Evolutionary conservation across 495 filamentous ascomycete species (phyloP).

Genomic region (Durotheca rogersii): DNA sequence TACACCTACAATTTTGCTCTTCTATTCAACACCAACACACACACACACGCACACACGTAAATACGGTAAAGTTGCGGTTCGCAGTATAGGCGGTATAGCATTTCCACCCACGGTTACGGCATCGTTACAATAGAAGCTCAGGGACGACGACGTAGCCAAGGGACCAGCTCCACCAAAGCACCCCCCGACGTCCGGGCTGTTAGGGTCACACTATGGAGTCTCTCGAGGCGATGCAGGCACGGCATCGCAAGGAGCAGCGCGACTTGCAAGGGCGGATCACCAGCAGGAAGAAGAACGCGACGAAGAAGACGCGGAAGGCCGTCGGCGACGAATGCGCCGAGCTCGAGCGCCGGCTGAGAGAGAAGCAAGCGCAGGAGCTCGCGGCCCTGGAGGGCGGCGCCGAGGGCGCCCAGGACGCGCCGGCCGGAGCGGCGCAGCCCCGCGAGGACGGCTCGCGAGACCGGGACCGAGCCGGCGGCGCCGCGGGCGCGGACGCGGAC

Average conservation of each 20-base stretch:
- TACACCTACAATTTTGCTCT: too few relatives aligned
- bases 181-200: too few relatives aligned
- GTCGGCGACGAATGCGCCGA: constrained; percentile 81
- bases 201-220: constrained; percentile 36
- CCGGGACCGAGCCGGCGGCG: constrained; percentile 9
- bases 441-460: constrained; percentile 21
- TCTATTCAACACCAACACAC: too few relatives aligned
- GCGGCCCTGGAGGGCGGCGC: constrained; percentile 53
- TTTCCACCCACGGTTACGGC: too few relatives aligned
- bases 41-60: too few relatives aligned
- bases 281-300: constrained; percentile 92
- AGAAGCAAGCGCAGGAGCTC: constrained; percentile 66
- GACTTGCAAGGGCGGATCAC: constrained; percentile 83
- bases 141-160: too few relatives aligned
- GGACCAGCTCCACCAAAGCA: too few relatives aligned
- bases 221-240: constrained; percentile 72
- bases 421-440: constrained; percentile 21
- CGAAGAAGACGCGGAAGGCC: constrained; percentile 91
- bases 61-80: too few relatives aligned
- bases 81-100: too few relatives aligned
- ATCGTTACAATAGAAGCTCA: too few relatives aligned
- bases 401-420: constrained; percentile 12
- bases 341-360: constrained; percentile 67
- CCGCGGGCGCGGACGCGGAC: constrained; percentile 10
- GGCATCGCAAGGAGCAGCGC: constrained; percentile 84